These are phyloP conservation scores for Candida ortonii DNA, from an alignment of 805 yeast species.

Conservation along the genomic window DNA sequence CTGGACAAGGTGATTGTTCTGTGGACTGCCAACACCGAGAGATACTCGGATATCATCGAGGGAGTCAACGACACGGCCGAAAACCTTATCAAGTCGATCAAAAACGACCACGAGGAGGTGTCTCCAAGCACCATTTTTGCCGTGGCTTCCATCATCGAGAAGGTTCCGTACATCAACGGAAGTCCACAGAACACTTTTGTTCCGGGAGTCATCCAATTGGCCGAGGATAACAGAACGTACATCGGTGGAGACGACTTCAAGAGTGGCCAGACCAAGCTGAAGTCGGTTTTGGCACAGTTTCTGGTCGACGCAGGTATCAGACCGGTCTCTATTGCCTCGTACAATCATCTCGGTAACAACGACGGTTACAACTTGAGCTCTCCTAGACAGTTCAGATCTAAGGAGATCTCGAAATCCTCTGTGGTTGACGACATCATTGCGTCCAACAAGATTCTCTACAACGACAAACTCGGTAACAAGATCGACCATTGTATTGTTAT, in stretches of 20 bases:
- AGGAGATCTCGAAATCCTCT: constrained; percentile 89
- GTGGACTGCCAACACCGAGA: constrained; percentile 98
- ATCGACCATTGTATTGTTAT: constrained; percentile 95
- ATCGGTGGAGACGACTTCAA: constrained; percentile 98
- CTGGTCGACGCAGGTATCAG: constrained; percentile 96
- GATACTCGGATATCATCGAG: constrained; percentile 71
- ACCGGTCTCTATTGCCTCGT: constrained; percentile 91
- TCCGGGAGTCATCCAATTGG: constrained; percentile 89
- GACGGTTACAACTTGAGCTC: constrained; percentile 92
- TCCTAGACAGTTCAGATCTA: constrained; percentile 90
- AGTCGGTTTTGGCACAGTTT: constrained; percentile 95
- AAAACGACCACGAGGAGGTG: constrained; percentile 75
- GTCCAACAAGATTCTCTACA: constrained; percentile 80
- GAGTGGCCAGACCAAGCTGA: constrained; percentile 93
- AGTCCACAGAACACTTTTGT: constrained; percentile 98
- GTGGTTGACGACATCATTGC: constrained; percentile 94
- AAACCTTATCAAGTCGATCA: constrained; percentile 69
- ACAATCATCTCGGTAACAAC: constrained; percentile 94
- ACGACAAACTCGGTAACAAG: constrained; percentile 68
- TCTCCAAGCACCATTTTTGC: constrained; percentile 95
- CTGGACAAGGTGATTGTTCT: constrained; percentile 86
- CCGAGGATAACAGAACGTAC: constrained; percentile 69
- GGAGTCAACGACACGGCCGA: constrained; percentile 91
- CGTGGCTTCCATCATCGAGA: constrained; percentile 86
- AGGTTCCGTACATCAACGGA: constrained; percentile 88